Conservation (phyloP, 2,329 filamentous ascomycete species). For the Xylaria sp. region DNA sequence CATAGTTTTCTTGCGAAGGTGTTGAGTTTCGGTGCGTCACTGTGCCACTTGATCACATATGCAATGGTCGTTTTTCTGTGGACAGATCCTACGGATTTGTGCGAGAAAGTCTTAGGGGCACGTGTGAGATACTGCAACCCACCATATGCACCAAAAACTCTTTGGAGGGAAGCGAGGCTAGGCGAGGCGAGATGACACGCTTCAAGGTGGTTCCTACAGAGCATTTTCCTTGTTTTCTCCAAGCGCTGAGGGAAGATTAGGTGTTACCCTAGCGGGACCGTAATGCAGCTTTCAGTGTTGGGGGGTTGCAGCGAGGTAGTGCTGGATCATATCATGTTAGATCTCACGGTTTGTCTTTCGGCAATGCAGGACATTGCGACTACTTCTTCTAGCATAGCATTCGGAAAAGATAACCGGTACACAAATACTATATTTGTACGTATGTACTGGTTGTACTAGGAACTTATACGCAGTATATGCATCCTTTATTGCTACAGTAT, state of each 20-base stretch:
- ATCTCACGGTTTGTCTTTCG: slow-evolving; percentile 10
- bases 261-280: slow-evolving; percentile 8
- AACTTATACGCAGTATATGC: no score
- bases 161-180: slow-evolving; percentile 3
- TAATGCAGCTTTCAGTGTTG: background rate
- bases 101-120: slow-evolving; percentile 18
- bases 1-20: slow-evolving; percentile 3
- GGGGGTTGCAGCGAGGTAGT: slow-evolving; percentile 11
- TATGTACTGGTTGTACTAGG: background rate
- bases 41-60: slow-evolving; percentile 36
- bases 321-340: slow-evolving; percentile 25
- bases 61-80: slow-evolving; percentile 33
- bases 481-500: background rate
- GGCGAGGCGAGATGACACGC: background rate
- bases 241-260: slow-evolving; percentile 25
- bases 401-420: background rate
- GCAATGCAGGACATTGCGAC: slow-evolving; percentile 13
- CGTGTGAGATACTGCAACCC: slow-evolving; percentile 40
- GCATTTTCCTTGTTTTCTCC: slow-evolving; percentile 6
- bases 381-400: background rate
- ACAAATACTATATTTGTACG: background rate
- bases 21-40: background rate
- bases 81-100: slow-evolving; percentile 20
- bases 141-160: slow-evolving; percentile 26
- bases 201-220: background rate